Conservation (phyloP, 2,329 filamentous ascomycete genomes). For the Simplicillium aogashimaense region DNA sequence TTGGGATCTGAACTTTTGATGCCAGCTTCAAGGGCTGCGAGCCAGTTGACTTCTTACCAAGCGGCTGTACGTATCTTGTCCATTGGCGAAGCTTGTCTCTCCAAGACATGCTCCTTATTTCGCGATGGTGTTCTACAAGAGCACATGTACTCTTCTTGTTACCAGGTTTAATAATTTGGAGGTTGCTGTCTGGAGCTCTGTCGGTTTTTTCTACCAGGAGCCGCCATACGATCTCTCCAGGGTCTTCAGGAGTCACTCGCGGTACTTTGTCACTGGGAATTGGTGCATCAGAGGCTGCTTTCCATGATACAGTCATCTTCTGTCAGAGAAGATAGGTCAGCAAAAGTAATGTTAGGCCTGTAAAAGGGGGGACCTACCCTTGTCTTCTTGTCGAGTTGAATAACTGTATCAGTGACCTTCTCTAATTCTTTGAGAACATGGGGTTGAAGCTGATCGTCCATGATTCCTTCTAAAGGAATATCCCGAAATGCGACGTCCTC, state of each 20-base stretch:
- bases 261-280: not conserved
- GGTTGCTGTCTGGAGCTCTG: not conserved
- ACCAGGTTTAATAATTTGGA: slow-evolving; percentile 11
- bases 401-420: slow-evolving; percentile 20
- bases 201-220: slow-evolving; percentile 25
- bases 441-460: slow-evolving; percentile 8
- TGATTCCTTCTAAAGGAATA: slow-evolving; percentile 14
- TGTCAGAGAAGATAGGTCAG: slow-evolving; percentile 11
- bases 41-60: slow-evolving; percentile 3
- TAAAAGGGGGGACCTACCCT: slow-evolving; percentile 10
- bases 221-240: slow-evolving; percentile 33
- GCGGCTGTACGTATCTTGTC: slow-evolving; percentile 16
- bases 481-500: slow-evolving; percentile 14
- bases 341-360: not conserved
- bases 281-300: slow-evolving; percentile 16
- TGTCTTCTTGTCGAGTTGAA: slow-evolving; percentile 11
- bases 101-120: slow-evolving; percentile 22
- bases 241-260: slow-evolving; percentile 22
- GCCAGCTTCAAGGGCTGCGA: not conserved
- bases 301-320: slow-evolving; percentile 31
- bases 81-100: slow-evolving; percentile 21
- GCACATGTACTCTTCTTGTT: no score
- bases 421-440: slow-evolving; percentile 18
- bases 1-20: not conserved
- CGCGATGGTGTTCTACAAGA: slow-evolving; percentile 17